A percentile compares a stretch with the other conserved stretches of the same genome.
Evolutionary conservation across 805 yeast species (phyloP).

Genomic region (Lachancea nothofagi): DNA sequence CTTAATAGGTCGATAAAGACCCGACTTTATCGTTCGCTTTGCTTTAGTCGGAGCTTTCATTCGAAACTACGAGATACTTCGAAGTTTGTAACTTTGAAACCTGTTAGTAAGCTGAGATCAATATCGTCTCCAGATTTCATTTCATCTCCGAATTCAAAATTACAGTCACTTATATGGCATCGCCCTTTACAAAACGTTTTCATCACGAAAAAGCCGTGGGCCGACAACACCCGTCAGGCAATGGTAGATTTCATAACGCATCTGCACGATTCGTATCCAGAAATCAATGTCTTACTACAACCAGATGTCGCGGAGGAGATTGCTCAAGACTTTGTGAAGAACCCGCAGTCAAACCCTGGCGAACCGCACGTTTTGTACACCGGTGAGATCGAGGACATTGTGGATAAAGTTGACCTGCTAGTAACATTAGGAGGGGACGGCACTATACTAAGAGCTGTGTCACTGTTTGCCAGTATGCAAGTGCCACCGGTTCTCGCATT

Average conservation of each 20-base stretch:
- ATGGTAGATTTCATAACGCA: conserved; percentile 60
- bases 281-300: conserved; percentile 71
- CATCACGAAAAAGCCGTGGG: conserved; percentile 82
- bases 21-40: neutral
- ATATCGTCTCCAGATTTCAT: conserved; percentile 46
- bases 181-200: conserved; percentile 66
- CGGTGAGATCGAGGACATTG: conserved; percentile 53
- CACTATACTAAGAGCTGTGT: conserved; percentile 78
- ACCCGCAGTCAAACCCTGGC: conserved; percentile 25
- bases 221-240: conserved; percentile 56
- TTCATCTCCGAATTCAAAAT: conserved; percentile 51
- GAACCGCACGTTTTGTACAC: conserved; percentile 46
- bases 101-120: conserved; percentile 28
- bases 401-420: conserved; percentile 65
- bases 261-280: conserved; percentile 57
- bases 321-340: conserved; percentile 24
- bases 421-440: conserved; percentile 97
- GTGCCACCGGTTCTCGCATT: conserved; percentile 90
- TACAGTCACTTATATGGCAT: conserved; percentile 66
- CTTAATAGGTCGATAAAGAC: neutral
- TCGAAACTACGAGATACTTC: conserved; percentile 17
- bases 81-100: conserved; percentile 29
- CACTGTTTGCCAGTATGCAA: conserved; percentile 59
- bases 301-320: conserved; percentile 72
- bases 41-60: conserved; percentile 5